A percentile compares a stretch with the other conserved stretches of the same genome.
phyloP scores from a whole-genome alignment of 805 yeast genomes.

The Metschnikowia chrysomelidarum region DNA sequence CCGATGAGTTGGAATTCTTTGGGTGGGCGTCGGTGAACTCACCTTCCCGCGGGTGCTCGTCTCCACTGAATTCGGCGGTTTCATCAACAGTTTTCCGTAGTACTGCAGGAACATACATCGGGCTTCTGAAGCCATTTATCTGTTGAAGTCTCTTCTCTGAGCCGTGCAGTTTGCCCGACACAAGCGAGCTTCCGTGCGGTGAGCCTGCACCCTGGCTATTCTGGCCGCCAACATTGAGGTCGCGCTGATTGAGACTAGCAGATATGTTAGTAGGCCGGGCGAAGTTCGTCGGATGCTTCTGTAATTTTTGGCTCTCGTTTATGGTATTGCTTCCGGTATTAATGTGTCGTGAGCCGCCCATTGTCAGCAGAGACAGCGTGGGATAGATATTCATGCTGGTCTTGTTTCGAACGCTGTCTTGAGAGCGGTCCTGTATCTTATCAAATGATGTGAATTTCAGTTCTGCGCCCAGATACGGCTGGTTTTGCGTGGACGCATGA shows the following conservation, averaged over 20 bases:
- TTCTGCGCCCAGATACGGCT: too few species aligned
- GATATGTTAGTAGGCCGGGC: conserved; percentile 6
- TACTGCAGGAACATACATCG: conserved; percentile 90
- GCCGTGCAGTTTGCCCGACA: conserved; percentile 8
- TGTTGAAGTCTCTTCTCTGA: conserved; percentile 51
- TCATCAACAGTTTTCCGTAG: conserved; percentile 44
- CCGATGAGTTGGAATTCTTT: conserved; percentile 12
- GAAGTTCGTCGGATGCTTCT: not conserved
- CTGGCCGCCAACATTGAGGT: conserved; percentile 1
- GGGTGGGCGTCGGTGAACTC: not conserved
- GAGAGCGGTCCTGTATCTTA: too few species aligned
- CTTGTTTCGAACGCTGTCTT: too few species aligned
- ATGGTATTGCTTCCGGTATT: too few species aligned
- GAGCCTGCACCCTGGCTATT: conserved; percentile 4
- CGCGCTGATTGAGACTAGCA: conserved; percentile 5
- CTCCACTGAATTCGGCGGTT: conserved; percentile 10
- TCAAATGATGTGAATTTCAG: too few species aligned
- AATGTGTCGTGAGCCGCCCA: too few species aligned
- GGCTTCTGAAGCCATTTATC: conserved; percentile 77
- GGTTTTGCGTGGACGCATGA: too few species aligned
- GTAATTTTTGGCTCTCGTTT: too few species aligned
- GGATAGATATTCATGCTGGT: too few species aligned
- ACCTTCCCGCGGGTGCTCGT: conserved; percentile 1
- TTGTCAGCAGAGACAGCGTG: too few species aligned
- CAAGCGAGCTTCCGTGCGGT: conserved; percentile 6